Evolutionary conservation across 306 rosid genomes (phyloP).

Genomic region (Cucurbita maxima): DNA sequence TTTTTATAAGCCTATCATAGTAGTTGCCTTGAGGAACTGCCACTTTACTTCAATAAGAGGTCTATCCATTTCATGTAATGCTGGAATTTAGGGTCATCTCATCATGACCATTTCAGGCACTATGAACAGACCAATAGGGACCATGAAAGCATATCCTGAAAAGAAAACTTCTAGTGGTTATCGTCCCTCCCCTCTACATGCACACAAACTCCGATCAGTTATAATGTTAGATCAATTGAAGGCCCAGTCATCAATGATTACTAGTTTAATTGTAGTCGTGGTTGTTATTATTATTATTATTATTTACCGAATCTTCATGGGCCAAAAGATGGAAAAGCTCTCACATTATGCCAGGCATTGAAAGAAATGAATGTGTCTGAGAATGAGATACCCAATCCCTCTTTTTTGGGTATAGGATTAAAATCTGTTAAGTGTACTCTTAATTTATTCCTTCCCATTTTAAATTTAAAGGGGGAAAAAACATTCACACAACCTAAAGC

Average conservation of each 20-base stretch:
- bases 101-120: conserved; percentile 26
- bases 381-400: background rate
- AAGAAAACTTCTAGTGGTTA: conserved; percentile 40
- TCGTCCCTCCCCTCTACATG: conserved; percentile 9
- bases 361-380: background rate
- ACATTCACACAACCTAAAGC: background rate
- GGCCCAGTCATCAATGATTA: background rate
- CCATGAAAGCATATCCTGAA: conserved; percentile 4
- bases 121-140: conserved; percentile 1
- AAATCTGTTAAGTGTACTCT: background rate
- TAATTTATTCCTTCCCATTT: background rate
- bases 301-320: background rate
- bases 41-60: background rate
- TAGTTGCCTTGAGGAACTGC: conserved; percentile 10
- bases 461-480: background rate
- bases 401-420: background rate
- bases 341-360: background rate
- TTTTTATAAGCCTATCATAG: conserved; percentile 21
- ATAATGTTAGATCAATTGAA: no score
- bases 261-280: background rate
- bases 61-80: conserved; percentile 15
- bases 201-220: background rate
- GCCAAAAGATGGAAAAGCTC: background rate
- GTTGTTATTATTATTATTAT: background rate
- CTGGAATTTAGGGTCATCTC: conserved; percentile 25